Evolutionary conservation across 495 filamentous ascomycete genomes (phyloP), one percentile per base, ranked within the genome.

Genomic region (Penicillium herquei): DNA sequence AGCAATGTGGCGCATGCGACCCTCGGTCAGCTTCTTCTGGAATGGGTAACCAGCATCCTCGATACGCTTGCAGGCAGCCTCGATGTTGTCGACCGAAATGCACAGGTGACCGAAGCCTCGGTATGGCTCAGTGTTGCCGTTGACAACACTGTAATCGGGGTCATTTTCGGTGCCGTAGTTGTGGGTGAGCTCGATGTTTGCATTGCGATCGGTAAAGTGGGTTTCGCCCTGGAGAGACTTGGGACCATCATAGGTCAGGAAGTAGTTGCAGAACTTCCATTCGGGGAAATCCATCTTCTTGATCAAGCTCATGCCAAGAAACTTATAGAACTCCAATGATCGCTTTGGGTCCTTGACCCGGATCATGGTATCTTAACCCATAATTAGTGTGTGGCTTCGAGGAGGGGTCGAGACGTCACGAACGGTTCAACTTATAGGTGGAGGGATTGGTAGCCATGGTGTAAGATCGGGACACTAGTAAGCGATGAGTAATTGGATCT

Each of bases 141-240:
- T 97, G 61, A 82, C 85, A 57, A 93, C 75, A 66, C 84, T 87
- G 80, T 89, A 98, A 66, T 84, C 77, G 16, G 87, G 83, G 69
- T 98, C 90, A 54, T 80, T 80, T 73, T 98, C 94, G 13, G 92
- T 97, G 64, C 94, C 94, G 71, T 96, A 89, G 80, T 97, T 97
- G 81, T 98, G 94, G 52, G 91, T 96, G 55, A 98, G 84, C 68
- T 98, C 94, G 60, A 98, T 82, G 17, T 96, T 77, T 33, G 89
- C 93, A 63, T 96, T 86, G 50, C 93, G 89, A 71, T 95, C 90
- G 52, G 86, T 90, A 72, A 86, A 87, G 55, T 88, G 67, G 84
- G 89, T 61, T 83, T 84, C 63, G 85, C 84, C 71, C 87, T 93
- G 72, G 80, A 86, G 62, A 79, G 87, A 68, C 82, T 84, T n/a